Evolutionary conservation across 2,329 filamentous ascomycete genomes (phyloP), one percentile per base, ranked within the genome.

Genomic region (Curvularia lunata): DNA sequence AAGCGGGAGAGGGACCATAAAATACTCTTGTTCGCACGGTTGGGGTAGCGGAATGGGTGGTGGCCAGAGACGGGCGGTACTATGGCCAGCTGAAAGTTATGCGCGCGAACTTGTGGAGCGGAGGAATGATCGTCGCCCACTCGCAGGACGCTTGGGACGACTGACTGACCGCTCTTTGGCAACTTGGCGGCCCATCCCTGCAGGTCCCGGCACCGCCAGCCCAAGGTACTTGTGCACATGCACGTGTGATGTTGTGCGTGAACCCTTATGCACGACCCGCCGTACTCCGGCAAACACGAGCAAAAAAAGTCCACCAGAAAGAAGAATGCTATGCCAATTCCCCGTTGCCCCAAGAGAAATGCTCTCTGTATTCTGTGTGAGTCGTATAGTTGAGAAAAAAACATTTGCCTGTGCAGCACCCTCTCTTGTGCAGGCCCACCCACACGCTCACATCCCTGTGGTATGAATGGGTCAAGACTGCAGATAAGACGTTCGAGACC

Each of bases 41-140:
- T 67, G 62, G 62, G 60, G 57, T 49, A 49, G n/a, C 10, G 53
- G 48, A 43, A 13, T 16, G 27, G 47, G 21, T 41, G 40, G 38
- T 56, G 16, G 25, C 42, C 27, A 38, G 34, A 30, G 48, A 48
- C 27, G 52, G 49, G 42, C 41, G 55, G 53, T 48, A 54, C 42
- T 50, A 46, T 53, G 47, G 53, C 46, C 50, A 50, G 50, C 48
- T 54, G 53, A 52, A 58, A 47, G 49, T 51, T 54, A 53, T 54
- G 63, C 56, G 60, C 63, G 66, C 65, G 66, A 70, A 70, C 67
- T 62, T 67, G 67, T 70, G 67, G 67, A 70, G 65, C 59, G 28
- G 25, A 40, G 58, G 48, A 54, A 30, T 59, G 66, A 62, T 66
- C 61, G 57, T 34, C 56, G 45, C 52, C 53, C 10, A 25, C 25